Base-by-base conservation (phyloP, 2,329 filamentous ascomycete species). In the Calonectria naviculata region DNA sequence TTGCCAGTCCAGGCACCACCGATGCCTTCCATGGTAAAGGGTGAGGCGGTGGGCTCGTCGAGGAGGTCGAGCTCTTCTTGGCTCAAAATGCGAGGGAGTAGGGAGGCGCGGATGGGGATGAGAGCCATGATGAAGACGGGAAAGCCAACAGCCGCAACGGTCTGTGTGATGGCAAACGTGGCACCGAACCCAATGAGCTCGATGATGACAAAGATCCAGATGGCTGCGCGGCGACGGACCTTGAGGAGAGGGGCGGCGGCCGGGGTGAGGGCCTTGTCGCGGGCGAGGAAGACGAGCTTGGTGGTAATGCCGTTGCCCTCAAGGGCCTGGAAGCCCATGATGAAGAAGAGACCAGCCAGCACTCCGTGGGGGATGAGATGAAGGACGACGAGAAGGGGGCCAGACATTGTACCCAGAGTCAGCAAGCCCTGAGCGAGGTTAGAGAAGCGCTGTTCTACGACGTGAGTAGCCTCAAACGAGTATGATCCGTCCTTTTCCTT, bases 81-180 rank as follows among this genome's bases (percentile, higher is more conserved):
- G 0, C 85, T 86, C 75, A 95, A 92, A 80, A 89, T 86, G 38
- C 84, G 83, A 1, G 93, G 93, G 74, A 95, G 84, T 7, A 94
- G 71, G 70, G 90, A 84, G 2, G 91, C 89, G 10, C 93, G 88
- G 2, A 92, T 82, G 0, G 93, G 93, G 28, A 95, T 91, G 6
- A 95, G 85, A 19, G 90, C 82, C 58, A 95, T 83, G 78, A 95
- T 94, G 73, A 94, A 89, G 41, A 95, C 87, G 10, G 94, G 94
- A 75, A 95, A 96, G 0, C 94, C 94, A 13, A 96, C 93, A 3
- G 94, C 94, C 3, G 93, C 94, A 61, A 95, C 92, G 0, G 94
- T 95, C 83, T 96, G 92, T 0, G 94, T 95, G 77, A 95, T 94
- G 70, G 94, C 93, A 80, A 96, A 95, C 0, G 94, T 96, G 26